Evolutionary conservation across 208 protist genomes (phyloP).

Genomic region (Phytomonas sp.): DNA sequence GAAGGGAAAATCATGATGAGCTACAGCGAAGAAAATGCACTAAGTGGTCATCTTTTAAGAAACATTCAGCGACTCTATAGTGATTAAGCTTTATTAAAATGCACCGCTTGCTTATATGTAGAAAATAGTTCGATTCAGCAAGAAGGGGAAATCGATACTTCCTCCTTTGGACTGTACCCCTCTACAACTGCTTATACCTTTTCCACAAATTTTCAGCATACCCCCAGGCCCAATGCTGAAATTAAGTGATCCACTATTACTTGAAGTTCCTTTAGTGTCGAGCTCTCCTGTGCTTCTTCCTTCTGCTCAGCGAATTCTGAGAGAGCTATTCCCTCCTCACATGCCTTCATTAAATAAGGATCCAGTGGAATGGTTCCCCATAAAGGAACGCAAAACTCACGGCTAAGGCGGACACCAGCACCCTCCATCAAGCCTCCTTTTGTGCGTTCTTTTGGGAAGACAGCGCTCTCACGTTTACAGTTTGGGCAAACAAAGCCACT

Average conservation of each 20-base stretch:
- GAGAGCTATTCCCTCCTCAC: constrained; percentile 79
- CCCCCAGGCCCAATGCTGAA: constrained; percentile 22
- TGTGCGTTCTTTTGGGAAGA: constrained; percentile 74
- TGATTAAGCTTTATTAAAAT: not conserved
- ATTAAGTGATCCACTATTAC: constrained; percentile 37
- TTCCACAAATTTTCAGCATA: not conserved
- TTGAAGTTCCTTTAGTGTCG: constrained; percentile 39
- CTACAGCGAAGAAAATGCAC: not conserved
- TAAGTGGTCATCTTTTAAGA: not conserved
- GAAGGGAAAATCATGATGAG: not conserved
- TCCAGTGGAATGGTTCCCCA: constrained; percentile 86
- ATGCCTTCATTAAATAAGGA: constrained; percentile 85
- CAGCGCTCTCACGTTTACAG: constrained; percentile 87
- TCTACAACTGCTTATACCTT: not conserved
- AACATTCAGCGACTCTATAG: not conserved
- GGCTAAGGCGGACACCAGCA: constrained; percentile 64
- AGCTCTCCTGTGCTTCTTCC: constrained; percentile 18
- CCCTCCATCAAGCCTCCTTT: constrained; percentile 31
- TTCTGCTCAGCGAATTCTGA: constrained; percentile 28
- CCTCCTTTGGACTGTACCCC: not conserved
- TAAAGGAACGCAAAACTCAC: constrained; percentile 78
- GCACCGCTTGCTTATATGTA: not conserved
- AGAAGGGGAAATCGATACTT: not conserved
- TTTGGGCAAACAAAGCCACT: constrained; percentile 94
- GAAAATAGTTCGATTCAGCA: not conserved